Evolutionary conservation across 495 filamentous ascomycete species (phyloP).

Genomic region (Lepraria neglecta): DNA sequence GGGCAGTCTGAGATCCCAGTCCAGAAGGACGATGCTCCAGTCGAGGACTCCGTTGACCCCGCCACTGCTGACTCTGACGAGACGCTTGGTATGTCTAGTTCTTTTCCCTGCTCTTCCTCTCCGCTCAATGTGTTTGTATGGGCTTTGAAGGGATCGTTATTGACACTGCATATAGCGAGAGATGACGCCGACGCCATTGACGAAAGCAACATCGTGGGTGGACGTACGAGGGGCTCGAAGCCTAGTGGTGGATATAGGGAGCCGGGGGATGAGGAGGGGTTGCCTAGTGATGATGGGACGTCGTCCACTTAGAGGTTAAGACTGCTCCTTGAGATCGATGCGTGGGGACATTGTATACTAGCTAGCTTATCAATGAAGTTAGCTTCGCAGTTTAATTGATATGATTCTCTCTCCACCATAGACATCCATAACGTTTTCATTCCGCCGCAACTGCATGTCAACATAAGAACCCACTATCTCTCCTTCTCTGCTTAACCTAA

Average conservation of each 20-base stretch:
- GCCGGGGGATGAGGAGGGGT: constrained; percentile 47
- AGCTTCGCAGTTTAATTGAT: too few relatives aligned
- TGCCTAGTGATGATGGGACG: constrained; percentile 27
- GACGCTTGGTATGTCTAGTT: constrained; percentile 40
- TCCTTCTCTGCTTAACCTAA: too few relatives aligned
- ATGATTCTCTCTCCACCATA: too few relatives aligned
- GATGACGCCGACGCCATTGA: constrained; percentile 53
- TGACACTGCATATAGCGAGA: constrained; percentile 30
- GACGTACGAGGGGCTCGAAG: constrained; percentile 44
- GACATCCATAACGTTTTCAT: too few relatives aligned
- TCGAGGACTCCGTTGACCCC: constrained; percentile 45
- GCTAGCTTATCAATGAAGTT: too few relatives aligned
- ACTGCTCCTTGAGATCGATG: too few relatives aligned
- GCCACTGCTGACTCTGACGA: constrained; percentile 44
- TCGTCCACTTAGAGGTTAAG: constrained; percentile 6
- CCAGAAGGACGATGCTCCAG: constrained; percentile 42
- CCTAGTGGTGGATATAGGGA: constrained; percentile 43
- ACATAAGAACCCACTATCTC: too few relatives aligned
- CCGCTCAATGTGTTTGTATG: too few relatives aligned
- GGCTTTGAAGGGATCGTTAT: neutral
- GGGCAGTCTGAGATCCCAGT: constrained; percentile 45
- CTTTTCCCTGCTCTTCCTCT: neutral
- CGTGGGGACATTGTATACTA: too few relatives aligned
- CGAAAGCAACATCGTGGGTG: constrained; percentile 42
- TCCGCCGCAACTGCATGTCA: too few relatives aligned